Conservation (phyloP, 257 asterid species). For the Capsicum chinense region DNA sequence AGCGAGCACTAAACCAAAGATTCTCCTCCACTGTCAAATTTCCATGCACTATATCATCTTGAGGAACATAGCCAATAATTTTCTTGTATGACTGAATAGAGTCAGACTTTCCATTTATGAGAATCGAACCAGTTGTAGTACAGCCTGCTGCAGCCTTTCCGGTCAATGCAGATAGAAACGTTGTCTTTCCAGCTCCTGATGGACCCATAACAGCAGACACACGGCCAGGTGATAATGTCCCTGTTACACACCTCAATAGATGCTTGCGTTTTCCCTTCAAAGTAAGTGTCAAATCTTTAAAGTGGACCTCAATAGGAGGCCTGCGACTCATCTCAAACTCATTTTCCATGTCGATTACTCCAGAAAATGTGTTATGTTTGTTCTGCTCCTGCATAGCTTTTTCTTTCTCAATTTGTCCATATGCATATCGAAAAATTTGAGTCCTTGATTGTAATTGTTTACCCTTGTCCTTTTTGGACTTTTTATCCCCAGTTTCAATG, state of each 20-base stretch:
- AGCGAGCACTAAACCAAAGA: slow-evolving; percentile 94
- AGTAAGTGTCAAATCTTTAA: slow-evolving; percentile 74
- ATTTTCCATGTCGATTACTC: slow-evolving; percentile 68
- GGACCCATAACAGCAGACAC: slow-evolving; percentile 99
- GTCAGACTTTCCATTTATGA: slow-evolving; percentile 71
- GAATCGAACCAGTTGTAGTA: slow-evolving; percentile 62
- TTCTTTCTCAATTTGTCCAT: slow-evolving; percentile 86
- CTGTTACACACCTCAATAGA: slow-evolving; percentile 75
- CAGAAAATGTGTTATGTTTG: slow-evolving; percentile 63
- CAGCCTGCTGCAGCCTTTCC: slow-evolving; percentile 91
- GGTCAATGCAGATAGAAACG: slow-evolving; percentile 91
- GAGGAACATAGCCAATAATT: slow-evolving; percentile 93
- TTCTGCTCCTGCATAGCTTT: slow-evolving; percentile 73
- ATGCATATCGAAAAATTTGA: slow-evolving; percentile 84
- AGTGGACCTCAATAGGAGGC: slow-evolving; percentile 68
- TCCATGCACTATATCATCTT: slow-evolving; percentile 96
- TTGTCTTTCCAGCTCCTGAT: slow-evolving; percentile 97
- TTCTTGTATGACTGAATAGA: slow-evolving; percentile 77
- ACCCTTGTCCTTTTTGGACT: slow-evolving; percentile 49
- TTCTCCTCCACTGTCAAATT: slow-evolving; percentile 97
- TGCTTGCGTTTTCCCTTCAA: slow-evolving; percentile 70
- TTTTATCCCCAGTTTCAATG: slow-evolving; percentile 41
- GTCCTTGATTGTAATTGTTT: slow-evolving; percentile 71
- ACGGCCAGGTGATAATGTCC: slow-evolving; percentile 80
- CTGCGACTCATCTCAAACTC: slow-evolving; percentile 52